A percentile compares a stretch with the other conserved stretches of the same genome.
These are phyloP conservation scores for Trametes coccinea DNA, from an alignment of 768 basidiomycete species.

Conservation along the genomic window DNA sequence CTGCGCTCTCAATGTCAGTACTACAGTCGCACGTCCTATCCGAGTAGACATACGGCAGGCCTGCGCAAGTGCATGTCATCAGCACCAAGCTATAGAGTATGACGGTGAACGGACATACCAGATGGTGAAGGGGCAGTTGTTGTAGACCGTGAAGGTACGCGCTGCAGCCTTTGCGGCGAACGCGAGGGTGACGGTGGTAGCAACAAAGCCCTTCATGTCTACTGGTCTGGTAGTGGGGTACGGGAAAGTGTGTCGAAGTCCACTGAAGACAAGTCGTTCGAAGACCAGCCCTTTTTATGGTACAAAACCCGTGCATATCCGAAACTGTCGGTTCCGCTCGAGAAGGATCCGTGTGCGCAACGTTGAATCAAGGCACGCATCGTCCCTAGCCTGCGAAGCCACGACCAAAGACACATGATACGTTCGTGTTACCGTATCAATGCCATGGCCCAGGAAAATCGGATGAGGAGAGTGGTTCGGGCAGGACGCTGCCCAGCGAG, in stretches of 20 bases:
- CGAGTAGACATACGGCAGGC: conserved; percentile 32
- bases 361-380: neutral
- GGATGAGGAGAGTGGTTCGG: neutral
- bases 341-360: neutral
- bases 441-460: conserved; percentile 3
- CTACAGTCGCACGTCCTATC: too few relatives aligned
- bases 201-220: conserved; percentile 15
- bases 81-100: neutral
- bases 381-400: neutral
- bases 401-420: neutral
- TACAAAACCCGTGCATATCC: neutral
- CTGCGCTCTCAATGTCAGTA: neutral
- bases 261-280: neutral
- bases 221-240: neutral
- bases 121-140: conserved; percentile 43
- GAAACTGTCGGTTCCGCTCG: neutral
- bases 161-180: conserved; percentile 6
- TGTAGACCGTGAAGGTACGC: conserved; percentile 41
- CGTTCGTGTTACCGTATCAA: neutral
- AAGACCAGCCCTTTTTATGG: neutral
- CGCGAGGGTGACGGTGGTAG: conserved; percentile 14
- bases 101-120: conserved; percentile 31
- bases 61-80: conserved; percentile 8
- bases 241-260: neutral
- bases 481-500: neutral